A percentile compares a stretch with the other conserved stretches of the same genome.
Evolutionary conservation across 1,284 basidiomycete genomes (phyloP).

Genomic region (Apiotrichum gracile): DNA sequence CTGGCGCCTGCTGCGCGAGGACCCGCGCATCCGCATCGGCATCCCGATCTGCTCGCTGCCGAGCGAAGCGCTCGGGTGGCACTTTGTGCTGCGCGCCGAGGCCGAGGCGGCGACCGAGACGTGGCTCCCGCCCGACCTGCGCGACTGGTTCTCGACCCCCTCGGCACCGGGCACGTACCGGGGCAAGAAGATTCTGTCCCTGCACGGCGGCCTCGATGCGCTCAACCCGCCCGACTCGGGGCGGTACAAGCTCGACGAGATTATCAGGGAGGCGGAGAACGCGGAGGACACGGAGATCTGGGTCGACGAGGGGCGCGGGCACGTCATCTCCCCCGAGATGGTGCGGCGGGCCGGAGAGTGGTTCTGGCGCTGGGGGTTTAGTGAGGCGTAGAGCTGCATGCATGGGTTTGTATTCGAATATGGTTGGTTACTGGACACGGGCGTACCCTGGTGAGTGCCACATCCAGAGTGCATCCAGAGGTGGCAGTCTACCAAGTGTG

Average conservation of each 20-base stretch:
- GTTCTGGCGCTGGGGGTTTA: slow-evolving; percentile 34
- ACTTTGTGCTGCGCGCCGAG: slow-evolving; percentile 50
- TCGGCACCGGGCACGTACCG: slow-evolving; percentile 47
- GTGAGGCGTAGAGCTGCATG: no score
- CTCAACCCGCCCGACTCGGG: slow-evolving; percentile 34
- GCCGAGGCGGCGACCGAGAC: not conserved
- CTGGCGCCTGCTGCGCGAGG: slow-evolving; percentile 44
- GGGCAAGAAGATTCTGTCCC: slow-evolving; percentile 63
- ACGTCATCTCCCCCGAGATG: slow-evolving; percentile 35
- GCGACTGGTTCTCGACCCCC: not conserved
- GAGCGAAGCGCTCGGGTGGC: slow-evolving; percentile 53
- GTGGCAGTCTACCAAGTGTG: no score
- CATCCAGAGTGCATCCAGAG: no score
- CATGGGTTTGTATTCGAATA: no score
- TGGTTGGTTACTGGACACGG: no score
- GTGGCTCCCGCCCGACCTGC: not conserved
- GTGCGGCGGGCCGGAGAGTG: slow-evolving; percentile 37
- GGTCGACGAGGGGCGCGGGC: slow-evolving; percentile 19
- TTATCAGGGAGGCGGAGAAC: slow-evolving; percentile 13
- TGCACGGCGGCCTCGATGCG: slow-evolving; percentile 53
- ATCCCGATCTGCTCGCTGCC: slow-evolving; percentile 72
- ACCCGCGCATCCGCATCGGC: slow-evolving; percentile 63
- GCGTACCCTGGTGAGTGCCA: no score
- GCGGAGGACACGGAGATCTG: slow-evolving; percentile 26
- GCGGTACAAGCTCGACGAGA: slow-evolving; percentile 26